Evolutionary conservation across 1,139 yeast species (phyloP), one percentile per base, ranked within the genome.

Genomic region (Kodamaea sp.): DNA sequence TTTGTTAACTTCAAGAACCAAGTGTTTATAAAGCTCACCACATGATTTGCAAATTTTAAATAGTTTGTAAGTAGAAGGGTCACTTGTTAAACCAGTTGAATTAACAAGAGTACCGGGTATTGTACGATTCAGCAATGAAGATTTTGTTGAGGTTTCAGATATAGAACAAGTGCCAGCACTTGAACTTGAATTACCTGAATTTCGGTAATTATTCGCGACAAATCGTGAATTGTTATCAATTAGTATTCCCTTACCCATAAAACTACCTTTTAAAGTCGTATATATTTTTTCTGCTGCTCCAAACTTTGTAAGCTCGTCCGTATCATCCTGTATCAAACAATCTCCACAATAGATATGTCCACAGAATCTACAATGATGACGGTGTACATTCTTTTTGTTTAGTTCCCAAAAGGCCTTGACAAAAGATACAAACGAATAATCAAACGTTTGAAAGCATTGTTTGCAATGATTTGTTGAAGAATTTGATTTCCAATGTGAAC

Each of bases 281-380:
- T 44, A 48, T 2, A 8, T 8, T 5, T 30, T 29, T 7, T 39
- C 25, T 3, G 43, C 34, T 26, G 35, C 36, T 12, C 25, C 15
- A 20, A 26, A 33, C 34, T 39, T 41, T 23, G 15, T 31, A 15
- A 44, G 43, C 2, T 43, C 44, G 12, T 44, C 50, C 12, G n/a
- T 28, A 27, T 49, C 53, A 15, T 38, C 35, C 30, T 50, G 54
- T 5, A 44, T 41, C 39, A 70, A 51, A 43, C 76, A 70, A 36
- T 56, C 60, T 23, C 55, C 53, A 48, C 76, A 70, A 40, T 58
- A 65, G 9, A 68, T 57, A 37, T 57, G 50, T 2, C 76, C 76
- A 48, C 75, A 70, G 45, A 69, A 70, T 20, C 75, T 52, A 48
- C 75, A 70, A 49, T 70, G 75, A 50, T 70, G 76, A 11, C 35